phyloP scores from a whole-genome alignment of 257 asterid species.

The Leptodermis oblonga region DNA sequence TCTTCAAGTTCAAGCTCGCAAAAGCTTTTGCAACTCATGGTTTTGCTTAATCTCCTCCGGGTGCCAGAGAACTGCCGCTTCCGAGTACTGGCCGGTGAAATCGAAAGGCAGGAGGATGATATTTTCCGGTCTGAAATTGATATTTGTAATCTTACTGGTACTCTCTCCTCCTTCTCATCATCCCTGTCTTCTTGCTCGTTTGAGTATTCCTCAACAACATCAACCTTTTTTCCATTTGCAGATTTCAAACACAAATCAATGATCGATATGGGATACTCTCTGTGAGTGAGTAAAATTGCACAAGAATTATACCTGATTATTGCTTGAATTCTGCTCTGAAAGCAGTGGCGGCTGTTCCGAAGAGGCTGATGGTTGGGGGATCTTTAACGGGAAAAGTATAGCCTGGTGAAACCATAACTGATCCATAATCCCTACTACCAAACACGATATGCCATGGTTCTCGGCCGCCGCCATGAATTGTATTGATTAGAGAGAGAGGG shows the following conservation, averaged over 20 bases:
- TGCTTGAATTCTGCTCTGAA: conserved; percentile 19
- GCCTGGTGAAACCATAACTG: conserved; percentile 52
- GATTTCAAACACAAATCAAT: too few species aligned
- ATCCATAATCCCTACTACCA: conserved; percentile 47
- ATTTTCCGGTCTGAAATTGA: neutral
- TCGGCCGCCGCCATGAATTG: conserved; percentile 43
- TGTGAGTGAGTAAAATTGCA: too few species aligned
- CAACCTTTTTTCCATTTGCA: too few species aligned
- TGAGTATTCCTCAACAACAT: too few species aligned
- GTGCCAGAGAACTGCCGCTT: neutral
- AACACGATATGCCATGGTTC: conserved; percentile 17
- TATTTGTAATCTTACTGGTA: neutral
- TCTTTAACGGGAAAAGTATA: conserved; percentile 20
- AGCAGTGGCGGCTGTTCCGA: conserved; percentile 14
- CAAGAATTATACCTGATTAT: neutral
- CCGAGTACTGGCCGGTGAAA: conserved; percentile 23
- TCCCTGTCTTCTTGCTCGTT: neutral
- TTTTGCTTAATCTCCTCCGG: conserved; percentile 28
- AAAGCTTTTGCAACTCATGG: conserved; percentile 45
- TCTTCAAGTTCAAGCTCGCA: conserved; percentile 65
- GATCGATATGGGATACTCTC: too few species aligned
- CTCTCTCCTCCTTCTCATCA: neutral
- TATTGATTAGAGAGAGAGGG: too few species aligned
- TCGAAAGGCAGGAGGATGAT: conserved; percentile 23
- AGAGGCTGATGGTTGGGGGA: conserved; percentile 1